Percentiles rank a stretch among this genome's conserved stretches.
These are phyloP conservation scores for Oehlia diaphana DNA, from an alignment of 192 early-diverging fungal species.

Conservation along the genomic window DNA sequence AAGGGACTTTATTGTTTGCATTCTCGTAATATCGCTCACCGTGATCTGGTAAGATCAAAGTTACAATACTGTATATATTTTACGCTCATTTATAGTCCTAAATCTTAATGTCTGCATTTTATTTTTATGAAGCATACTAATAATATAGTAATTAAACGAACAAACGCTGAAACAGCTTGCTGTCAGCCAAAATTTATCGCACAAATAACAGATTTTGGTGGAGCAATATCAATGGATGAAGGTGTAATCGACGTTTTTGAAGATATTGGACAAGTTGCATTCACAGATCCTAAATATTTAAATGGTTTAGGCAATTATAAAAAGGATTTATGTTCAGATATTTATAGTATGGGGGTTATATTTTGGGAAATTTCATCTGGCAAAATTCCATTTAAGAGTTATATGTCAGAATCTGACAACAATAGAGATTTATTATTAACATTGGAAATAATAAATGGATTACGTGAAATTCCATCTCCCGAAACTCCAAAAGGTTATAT, in stretches of 20 bases:
- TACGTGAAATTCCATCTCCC: constrained; percentile 32
- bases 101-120: background rate
- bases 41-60: background rate
- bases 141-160: too few relatives aligned
- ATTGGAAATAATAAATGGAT: constrained; percentile 30
- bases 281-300: too few relatives aligned
- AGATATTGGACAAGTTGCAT: too few relatives aligned
- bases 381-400: background rate
- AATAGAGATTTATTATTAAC: background rate
- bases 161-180: too few relatives aligned
- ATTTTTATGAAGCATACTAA: background rate
- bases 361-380: background rate
- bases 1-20: background rate
- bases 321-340: background rate
- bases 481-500: constrained; percentile 36
- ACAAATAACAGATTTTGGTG: too few relatives aligned
- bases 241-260: too few relatives aligned
- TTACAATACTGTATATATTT: too few relatives aligned
- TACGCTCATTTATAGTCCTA: background rate
- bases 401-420: too few relatives aligned
- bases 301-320: too few relatives aligned
- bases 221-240: too few relatives aligned
- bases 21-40: background rate
- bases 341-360: background rate
- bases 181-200: too few relatives aligned